phyloP scores from a whole-genome alignment of 2,329 filamentous ascomycete species.

The Camillea tinctor region DNA sequence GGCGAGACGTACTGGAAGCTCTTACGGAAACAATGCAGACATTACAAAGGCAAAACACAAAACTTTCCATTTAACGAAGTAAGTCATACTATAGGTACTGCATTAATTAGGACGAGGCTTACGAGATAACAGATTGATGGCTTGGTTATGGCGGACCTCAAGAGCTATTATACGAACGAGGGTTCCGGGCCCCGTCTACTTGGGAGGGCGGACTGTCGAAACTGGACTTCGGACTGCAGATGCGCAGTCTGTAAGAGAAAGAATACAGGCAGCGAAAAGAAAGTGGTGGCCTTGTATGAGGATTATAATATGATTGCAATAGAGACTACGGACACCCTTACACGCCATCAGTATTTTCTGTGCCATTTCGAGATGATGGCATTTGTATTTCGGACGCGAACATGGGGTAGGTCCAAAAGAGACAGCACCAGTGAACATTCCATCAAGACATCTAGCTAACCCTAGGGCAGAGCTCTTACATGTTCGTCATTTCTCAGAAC shows the following conservation, averaged over 20 bases:
- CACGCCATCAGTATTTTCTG: constrained; percentile 17
- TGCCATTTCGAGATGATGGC: constrained; percentile 9
- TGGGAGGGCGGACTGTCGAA: constrained; percentile 5
- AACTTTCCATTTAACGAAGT: constrained; percentile 21
- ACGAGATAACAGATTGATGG: constrained; percentile 11
- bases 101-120: background rate
- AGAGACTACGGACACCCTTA: background rate
- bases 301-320: constrained; percentile 9
- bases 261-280: background rate
- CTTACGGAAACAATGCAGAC: constrained; percentile 12
- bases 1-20: constrained; percentile 13
- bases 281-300: constrained; percentile 3
- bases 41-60: constrained; percentile 13
- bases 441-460: background rate
- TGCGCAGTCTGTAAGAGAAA: constrained; percentile 8
- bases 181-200: background rate
- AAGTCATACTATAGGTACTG: background rate
- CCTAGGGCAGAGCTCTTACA: constrained; percentile 20
- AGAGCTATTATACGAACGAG: background rate
- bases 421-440: background rate
- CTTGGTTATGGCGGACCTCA: constrained; percentile 18
- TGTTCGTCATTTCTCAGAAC: constrained; percentile 22
- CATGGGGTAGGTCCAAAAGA: constrained; percentile 19
- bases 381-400: constrained; percentile 21
- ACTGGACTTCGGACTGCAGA: constrained; percentile 8